phyloP scores from a whole-genome alignment of 2,329 filamentous ascomycete genomes.

The Alternaria solani region DNA sequence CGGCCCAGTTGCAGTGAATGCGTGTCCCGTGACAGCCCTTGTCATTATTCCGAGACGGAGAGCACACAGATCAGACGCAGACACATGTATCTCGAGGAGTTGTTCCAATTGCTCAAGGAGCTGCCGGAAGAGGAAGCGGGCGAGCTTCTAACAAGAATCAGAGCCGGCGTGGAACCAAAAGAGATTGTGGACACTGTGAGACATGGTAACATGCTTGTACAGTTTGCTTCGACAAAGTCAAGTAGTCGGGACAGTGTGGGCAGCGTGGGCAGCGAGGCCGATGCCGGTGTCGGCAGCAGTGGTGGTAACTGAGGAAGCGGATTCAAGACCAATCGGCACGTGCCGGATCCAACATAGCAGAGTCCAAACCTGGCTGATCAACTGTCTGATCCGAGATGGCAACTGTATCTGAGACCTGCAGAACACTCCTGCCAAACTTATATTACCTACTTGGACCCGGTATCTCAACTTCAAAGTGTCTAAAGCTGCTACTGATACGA shows the following conservation, averaged over 20 bases:
- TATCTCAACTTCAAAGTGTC: not conserved
- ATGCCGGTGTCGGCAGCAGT: not conserved
- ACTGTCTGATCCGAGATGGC: not conserved
- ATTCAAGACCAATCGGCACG: not conserved
- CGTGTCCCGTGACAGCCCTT: conserved; percentile 17
- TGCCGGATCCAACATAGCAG: not conserved
- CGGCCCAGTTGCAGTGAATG: conserved; percentile 29
- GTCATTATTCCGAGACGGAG: conserved; percentile 28
- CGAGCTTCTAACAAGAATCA: conserved; percentile 20
- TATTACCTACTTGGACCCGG: not conserved
- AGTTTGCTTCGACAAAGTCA: conserved; percentile 14
- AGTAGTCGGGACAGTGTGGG: not conserved
- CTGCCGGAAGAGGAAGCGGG: conserved; percentile 20
- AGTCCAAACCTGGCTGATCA: not conserved
- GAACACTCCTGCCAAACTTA: not conserved
- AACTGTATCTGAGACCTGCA: not conserved
- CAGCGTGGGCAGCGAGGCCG: not conserved
- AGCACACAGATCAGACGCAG: conserved; percentile 22
- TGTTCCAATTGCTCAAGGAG: conserved; percentile 24
- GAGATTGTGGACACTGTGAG: conserved; percentile 24
- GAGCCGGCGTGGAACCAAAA: conserved; percentile 24
- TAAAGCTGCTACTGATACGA: too few relatives aligned
- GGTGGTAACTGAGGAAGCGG: not conserved
- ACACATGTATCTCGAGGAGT: conserved; percentile 23
- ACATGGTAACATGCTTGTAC: conserved; percentile 27